These are phyloP conservation scores for Globisporangium nagaii DNA, from an alignment of 352 stramenopile genomes.

Conservation along the genomic window DNA sequence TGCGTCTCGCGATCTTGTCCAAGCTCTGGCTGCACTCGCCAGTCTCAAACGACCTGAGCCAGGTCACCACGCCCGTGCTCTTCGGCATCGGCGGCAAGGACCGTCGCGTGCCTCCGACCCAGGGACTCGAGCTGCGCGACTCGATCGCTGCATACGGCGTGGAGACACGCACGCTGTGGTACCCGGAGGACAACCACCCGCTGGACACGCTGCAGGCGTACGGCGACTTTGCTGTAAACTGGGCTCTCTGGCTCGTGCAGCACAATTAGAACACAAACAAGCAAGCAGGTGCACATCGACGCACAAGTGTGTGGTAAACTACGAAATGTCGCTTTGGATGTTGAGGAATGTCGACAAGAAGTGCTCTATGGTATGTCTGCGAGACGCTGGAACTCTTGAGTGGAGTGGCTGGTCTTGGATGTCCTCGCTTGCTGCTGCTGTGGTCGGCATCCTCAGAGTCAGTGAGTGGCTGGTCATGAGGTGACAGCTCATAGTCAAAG, in stretches of 20 bases:
- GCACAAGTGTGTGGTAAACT: neutral
- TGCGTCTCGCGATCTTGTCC: slow-evolving; percentile 49
- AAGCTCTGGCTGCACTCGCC: slow-evolving; percentile 88
- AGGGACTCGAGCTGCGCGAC: slow-evolving; percentile 93
- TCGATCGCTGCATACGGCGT: slow-evolving; percentile 58
- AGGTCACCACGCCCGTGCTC: slow-evolving; percentile 87
- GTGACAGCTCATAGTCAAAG: too few relatives aligned
- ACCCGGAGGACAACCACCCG: slow-evolving; percentile 70
- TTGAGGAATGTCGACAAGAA: too few relatives aligned
- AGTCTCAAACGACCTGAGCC: slow-evolving; percentile 77
- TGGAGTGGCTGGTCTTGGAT: too few relatives aligned
- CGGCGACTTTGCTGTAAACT: slow-evolving; percentile 72
- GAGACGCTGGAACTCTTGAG: neutral
- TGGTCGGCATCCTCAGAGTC: neutral
- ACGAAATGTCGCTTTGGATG: neutral
- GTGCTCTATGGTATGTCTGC: too few relatives aligned
- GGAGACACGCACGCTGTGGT: slow-evolving; percentile 58
- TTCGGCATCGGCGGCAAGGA: slow-evolving; percentile 91
- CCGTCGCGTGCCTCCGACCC: slow-evolving; percentile 83
- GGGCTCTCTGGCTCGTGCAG: slow-evolving; percentile 64
- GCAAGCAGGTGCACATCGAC: neutral
- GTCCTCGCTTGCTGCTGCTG: neutral
- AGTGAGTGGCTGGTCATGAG: too few relatives aligned
- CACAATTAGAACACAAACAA: slow-evolving; percentile 27
- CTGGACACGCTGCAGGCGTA: slow-evolving; percentile 60